Evolutionary conservation across 2,329 filamentous ascomycete genomes (phyloP).

Genomic region (Beauveria medogensis): DNA sequence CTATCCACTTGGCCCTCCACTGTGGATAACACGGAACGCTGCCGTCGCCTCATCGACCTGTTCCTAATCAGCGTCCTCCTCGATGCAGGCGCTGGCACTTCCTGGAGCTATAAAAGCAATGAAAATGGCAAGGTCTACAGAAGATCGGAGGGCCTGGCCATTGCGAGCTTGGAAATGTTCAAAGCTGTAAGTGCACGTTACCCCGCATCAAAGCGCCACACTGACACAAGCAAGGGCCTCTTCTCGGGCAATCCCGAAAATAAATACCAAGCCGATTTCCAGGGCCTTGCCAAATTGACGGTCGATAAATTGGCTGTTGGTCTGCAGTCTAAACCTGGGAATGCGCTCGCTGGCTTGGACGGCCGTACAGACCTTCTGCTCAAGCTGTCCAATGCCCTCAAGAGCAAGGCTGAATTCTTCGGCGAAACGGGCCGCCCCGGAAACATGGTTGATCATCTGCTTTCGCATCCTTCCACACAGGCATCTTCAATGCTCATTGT

Average conservation of each 20-base stretch:
- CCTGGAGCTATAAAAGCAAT: conserved; percentile 87
- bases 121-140: conserved; percentile 77
- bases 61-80: conserved; percentile 74
- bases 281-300: conserved; percentile 66
- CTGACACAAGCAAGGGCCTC: conserved; percentile 46
- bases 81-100: conserved; percentile 80
- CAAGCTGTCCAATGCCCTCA: conserved; percentile 65
- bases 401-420: conserved; percentile 72
- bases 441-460: conserved; percentile 92
- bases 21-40: conserved; percentile 65
- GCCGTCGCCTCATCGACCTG: conserved; percentile 66
- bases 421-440: conserved; percentile 78
- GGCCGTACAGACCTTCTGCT: conserved; percentile 75
- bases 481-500: conserved; percentile 84
- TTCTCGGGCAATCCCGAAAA: conserved; percentile 79
- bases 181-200: conserved; percentile 47
- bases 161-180: conserved; percentile 80
- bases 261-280: conserved; percentile 83
- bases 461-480: conserved; percentile 83
- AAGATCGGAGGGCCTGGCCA: conserved; percentile 81
- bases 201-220: background rate
- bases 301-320: conserved; percentile 68
- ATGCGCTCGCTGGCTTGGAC: conserved; percentile 76
- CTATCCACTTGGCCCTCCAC: conserved; percentile 60
- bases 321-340: conserved; percentile 74